Percentiles rank a stretch among this genome's conserved stretches.
phyloP scores from a whole-genome alignment of 495 filamentous ascomycete species.

The Penicillium diatomitis region DNA sequence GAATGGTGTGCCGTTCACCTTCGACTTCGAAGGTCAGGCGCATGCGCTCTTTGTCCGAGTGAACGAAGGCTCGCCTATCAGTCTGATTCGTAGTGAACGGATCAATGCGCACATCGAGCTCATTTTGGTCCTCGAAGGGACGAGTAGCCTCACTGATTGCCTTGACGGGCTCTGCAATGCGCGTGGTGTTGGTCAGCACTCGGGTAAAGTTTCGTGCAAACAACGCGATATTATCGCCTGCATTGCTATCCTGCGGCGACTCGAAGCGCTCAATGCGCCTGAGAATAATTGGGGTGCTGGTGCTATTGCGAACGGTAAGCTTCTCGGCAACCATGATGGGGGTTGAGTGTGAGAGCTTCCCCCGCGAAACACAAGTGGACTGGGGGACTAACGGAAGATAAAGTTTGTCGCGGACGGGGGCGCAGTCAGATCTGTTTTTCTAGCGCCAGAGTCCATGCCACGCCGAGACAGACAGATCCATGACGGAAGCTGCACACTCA shows the following conservation, averaged over 20 bases:
- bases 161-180: constrained; percentile 28
- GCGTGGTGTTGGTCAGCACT: constrained; percentile 35
- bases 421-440: too few relatives aligned
- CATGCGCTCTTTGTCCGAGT: constrained; percentile 43
- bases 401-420: too few relatives aligned
- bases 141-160: constrained; percentile 41
- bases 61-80: constrained; percentile 37
- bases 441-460: too few relatives aligned
- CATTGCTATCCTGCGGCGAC: constrained; percentile 30
- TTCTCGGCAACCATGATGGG: constrained; percentile 33
- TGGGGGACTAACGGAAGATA: too few relatives aligned
- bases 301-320: constrained; percentile 83
- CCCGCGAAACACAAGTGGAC: too few relatives aligned
- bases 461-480: too few relatives aligned
- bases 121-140: constrained; percentile 43
- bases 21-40: constrained; percentile 55
- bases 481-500: too few relatives aligned
- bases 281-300: constrained; percentile 60
- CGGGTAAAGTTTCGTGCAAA: constrained; percentile 43
- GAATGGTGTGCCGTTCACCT: constrained; percentile 52
- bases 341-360: not conserved
- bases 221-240: constrained; percentile 34
- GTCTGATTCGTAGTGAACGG: constrained; percentile 51
- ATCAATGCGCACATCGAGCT: constrained; percentile 46
- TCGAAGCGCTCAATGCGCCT: constrained; percentile 68